Evolutionary conservation across 2,329 filamentous ascomycete species (phyloP).

Genomic region (Monilinia laxa): DNA sequence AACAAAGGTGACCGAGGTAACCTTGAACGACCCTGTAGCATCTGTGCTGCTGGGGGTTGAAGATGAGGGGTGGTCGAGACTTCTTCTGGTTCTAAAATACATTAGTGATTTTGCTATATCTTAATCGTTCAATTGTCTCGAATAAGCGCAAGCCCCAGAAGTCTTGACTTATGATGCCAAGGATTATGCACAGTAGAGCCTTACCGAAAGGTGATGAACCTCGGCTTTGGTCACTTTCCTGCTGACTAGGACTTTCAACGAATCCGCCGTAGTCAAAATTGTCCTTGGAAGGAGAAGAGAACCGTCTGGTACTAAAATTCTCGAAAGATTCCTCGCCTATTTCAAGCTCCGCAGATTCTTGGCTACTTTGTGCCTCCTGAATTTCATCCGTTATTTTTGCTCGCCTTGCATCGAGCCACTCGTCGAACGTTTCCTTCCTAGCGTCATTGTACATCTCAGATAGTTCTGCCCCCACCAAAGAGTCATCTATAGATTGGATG

Average conservation of each 20-base stretch:
- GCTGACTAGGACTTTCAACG: constrained; percentile 30
- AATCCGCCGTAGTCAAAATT: constrained; percentile 39
- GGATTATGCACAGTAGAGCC: not conserved
- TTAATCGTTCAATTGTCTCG: not conserved
- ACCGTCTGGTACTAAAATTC: not conserved
- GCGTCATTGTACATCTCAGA: not conserved
- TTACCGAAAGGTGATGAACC: constrained; percentile 32
- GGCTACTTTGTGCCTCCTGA: constrained; percentile 16
- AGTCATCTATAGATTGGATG: not conserved
- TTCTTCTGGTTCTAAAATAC: constrained; percentile 34
- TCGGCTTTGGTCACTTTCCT: constrained; percentile 15
- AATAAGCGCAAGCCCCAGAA: not conserved
- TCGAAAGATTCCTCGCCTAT: constrained; percentile 14
- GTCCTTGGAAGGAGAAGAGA: constrained; percentile 31
- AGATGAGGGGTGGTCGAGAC: constrained; percentile 35
- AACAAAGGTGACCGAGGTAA: constrained; percentile 41
- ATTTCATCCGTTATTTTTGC: constrained; percentile 5
- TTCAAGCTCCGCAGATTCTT: constrained; percentile 8
- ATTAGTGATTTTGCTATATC: constrained; percentile 16
- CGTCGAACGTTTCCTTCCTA: constrained; percentile 1
- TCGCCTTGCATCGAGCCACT: constrained; percentile 9
- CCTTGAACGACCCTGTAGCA: constrained; percentile 25
- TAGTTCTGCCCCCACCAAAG: not conserved
- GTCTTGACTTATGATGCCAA: not conserved
- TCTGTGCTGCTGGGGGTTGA: constrained; percentile 23